Base-by-base conservation (phyloP, 2,329 filamentous ascomycete species). In the Alternaria burnsii region DNA sequence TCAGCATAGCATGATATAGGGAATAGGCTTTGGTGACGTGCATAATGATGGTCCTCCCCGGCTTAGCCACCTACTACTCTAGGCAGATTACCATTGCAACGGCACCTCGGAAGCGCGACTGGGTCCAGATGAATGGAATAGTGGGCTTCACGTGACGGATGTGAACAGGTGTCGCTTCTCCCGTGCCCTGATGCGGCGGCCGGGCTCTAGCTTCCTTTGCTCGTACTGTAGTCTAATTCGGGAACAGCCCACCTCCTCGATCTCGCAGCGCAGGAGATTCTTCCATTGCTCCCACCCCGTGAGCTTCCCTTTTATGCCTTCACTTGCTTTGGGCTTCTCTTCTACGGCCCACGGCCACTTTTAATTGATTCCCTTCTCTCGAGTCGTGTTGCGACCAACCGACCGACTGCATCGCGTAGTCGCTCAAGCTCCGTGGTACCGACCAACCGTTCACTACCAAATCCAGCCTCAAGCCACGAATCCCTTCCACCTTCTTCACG, bases 171-270 rank as follows among this genome's bases (percentile, higher is more conserved):
- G 61, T 63, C 58, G 61, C 60, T 58, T 61, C 61, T 58, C 61
- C 59, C 55, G 30, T 50, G 46, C 46, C 55, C 63, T 64, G 57
- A 59, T 51, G 51, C 53, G 55, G 62, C 58, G 53, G 47, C 46
- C 42, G 50, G 46, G 55, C 57, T 36, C 59, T 62, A 68, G 63
- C 60, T 62, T 56, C 55, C 56, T 62, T 56, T 68, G 61, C 65
- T 65, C 61, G 61, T 63, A 55, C 40, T 41, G 47, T 38, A 55
- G 60, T 59, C 72, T 74, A 74, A 71, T 70, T 74, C 61, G 55
- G 71, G 67, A 50, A 69, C 56, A 66, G 59, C 64, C 61, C 65
- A 62, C 60, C 63, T 65, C 63, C 61, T 66, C 63, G 61, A 65
- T 61, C 60, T 59, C 52, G 62, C 66, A 69, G 54, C 62, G 67